These are phyloP conservation scores for Hippophae rhamnoides DNA, from an alignment of 306 rosid genomes.

Conservation along the genomic window DNA sequence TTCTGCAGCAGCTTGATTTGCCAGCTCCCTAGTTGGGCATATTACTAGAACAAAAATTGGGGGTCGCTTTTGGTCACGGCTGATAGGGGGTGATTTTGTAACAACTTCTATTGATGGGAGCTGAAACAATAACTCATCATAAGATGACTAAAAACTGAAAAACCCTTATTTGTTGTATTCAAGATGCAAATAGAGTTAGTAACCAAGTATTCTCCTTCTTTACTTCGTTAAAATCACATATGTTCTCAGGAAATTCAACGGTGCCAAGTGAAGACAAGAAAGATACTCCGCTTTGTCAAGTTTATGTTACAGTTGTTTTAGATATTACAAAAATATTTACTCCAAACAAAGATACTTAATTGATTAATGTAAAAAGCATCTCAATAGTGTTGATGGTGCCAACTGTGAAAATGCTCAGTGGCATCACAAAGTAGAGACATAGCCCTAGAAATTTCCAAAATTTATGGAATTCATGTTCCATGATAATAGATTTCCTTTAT, in stretches of 20 bases:
- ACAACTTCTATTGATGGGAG: constrained; percentile 93
- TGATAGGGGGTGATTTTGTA: constrained; percentile 49
- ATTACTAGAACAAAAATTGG: constrained; percentile 82
- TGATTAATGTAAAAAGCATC: too few relatives aligned
- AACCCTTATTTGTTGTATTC: too few relatives aligned
- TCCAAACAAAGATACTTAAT: not conserved
- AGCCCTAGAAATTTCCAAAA: too few relatives aligned
- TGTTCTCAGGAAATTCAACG: not conserved
- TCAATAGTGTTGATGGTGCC: not conserved
- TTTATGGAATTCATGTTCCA: too few relatives aligned
- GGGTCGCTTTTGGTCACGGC: constrained; percentile 56
- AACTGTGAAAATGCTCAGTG: too few relatives aligned
- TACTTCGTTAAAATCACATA: not conserved
- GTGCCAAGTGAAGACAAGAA: not conserved
- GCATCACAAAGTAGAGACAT: too few relatives aligned
- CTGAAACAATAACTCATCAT: constrained; percentile 32
- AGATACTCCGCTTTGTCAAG: too few relatives aligned
- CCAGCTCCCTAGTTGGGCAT: constrained; percentile 98
- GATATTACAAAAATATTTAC: too few relatives aligned
- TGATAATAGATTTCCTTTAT: too few relatives aligned
- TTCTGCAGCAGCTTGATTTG: constrained; percentile 83
- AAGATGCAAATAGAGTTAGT: too few relatives aligned
- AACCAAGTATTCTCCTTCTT: not conserved
- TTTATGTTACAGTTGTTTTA: too few relatives aligned
- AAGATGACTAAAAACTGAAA: constrained; percentile 14